Conservation (phyloP, 75 land plant genomes). For the Picea glauca region DNA sequence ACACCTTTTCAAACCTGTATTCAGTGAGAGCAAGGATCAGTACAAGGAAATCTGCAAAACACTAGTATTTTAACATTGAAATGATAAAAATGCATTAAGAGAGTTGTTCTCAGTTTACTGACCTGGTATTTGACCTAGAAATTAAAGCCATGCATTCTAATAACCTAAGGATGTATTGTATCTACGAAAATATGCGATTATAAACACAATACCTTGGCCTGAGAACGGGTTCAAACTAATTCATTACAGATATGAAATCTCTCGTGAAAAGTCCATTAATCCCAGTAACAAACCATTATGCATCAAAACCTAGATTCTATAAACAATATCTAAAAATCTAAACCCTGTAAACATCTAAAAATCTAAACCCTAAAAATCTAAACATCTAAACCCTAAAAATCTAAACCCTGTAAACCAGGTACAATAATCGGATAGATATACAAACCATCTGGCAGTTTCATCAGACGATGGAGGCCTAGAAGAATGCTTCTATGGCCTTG, state of each 20-base stretch:
- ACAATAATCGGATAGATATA: too few relatives aligned
- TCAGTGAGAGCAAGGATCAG: not conserved
- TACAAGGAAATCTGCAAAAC: not conserved
- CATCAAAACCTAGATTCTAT: not conserved
- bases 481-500: not conserved
- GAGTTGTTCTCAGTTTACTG: too few relatives aligned
- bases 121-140: not conserved
- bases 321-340: not conserved
- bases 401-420: too few relatives aligned
- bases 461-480: not conserved
- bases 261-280: not conserved
- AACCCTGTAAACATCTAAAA: not conserved
- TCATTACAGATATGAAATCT: too few relatives aligned
- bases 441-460: too few relatives aligned
- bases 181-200: not conserved
- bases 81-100: not conserved
- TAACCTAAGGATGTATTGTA: not conserved
- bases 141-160: not conserved
- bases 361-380: not conserved
- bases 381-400: not conserved
- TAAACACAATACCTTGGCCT: not conserved
- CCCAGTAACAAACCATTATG: not conserved
- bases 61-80: not conserved
- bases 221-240: too few relatives aligned
- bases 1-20: slow-evolving; percentile 62